Conservation (phyloP, 352 stramenopile species). For the Phytophthora citrophthora region DNA sequence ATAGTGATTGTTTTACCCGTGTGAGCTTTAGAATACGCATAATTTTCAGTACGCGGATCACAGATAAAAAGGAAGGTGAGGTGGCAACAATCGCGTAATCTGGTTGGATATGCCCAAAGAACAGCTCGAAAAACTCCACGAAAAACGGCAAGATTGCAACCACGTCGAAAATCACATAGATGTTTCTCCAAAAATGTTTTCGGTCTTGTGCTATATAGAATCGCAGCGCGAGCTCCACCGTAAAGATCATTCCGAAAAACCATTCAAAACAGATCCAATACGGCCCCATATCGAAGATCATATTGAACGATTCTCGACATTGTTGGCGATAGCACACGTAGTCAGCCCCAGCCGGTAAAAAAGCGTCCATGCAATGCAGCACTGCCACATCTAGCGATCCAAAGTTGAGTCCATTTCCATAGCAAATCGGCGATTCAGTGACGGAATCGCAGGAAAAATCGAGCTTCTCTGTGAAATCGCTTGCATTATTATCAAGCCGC, state of each 20-base stretch:
- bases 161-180: constrained; percentile 75
- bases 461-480: constrained; percentile 41
- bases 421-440: constrained; percentile 38
- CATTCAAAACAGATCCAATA: constrained; percentile 86
- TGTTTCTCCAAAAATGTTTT: constrained; percentile 48
- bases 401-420: constrained; percentile 62
- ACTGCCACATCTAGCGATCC: constrained; percentile 42
- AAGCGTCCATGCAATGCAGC: constrained; percentile 40
- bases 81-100: constrained; percentile 71
- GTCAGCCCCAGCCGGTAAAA: constrained; percentile 29
- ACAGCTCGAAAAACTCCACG: constrained; percentile 51
- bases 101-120: constrained; percentile 37
- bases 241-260: constrained; percentile 65
- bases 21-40: constrained; percentile 80
- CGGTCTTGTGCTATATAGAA: constrained; percentile 57
- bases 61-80: constrained; percentile 65
- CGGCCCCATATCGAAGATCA: constrained; percentile 65
- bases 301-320: constrained; percentile 37
- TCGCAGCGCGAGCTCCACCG: constrained; percentile 58
- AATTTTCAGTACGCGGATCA: constrained; percentile 75
- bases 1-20: constrained; percentile 32
- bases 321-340: constrained; percentile 63
- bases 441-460: constrained; percentile 49
- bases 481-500: constrained; percentile 29
- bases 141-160: constrained; percentile 71